phyloP scores from a whole-genome alignment of 1,139 yeast genomes.

The Dujonia santamariae region DNA sequence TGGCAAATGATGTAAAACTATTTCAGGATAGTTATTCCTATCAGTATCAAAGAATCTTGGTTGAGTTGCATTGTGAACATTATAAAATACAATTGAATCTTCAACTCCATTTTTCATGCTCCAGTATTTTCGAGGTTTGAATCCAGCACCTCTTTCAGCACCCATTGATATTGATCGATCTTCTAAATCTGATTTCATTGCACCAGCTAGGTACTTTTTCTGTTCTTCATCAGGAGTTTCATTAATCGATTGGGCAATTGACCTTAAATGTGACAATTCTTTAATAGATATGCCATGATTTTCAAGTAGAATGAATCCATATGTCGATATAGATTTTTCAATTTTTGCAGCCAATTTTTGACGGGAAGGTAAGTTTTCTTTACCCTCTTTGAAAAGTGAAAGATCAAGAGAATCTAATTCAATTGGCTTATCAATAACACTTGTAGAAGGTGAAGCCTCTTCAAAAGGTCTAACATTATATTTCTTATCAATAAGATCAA shows the following conservation, averaged over 20 bases:
- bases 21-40: constrained; percentile 23
- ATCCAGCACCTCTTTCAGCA: constrained; percentile 29
- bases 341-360: constrained; percentile 16
- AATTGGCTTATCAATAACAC: constrained; percentile 11
- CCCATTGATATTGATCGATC: constrained; percentile 27
- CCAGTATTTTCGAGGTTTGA: constrained; percentile 31
- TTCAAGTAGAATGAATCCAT: constrained; percentile 19
- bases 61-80: constrained; percentile 24
- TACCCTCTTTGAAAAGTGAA: constrained; percentile 17
- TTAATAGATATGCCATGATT: constrained; percentile 21
- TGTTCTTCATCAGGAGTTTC: constrained; percentile 21
- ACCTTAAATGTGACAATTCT: constrained; percentile 16
- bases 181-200: constrained; percentile 28
- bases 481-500: constrained; percentile 15
- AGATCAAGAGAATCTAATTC: constrained; percentile 19
- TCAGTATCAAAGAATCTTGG: constrained; percentile 18
- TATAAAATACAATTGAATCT: constrained; percentile 27
- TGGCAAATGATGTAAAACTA: constrained; percentile 23
- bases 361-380: constrained; percentile 13
- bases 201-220: constrained; percentile 22
- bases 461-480: constrained; percentile 21
- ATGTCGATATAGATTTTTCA: constrained; percentile 20
- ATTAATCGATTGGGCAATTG: constrained; percentile 20
- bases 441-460: constrained; percentile 17
- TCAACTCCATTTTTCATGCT: constrained; percentile 29